A percentile compares a stretch with the other conserved stretches of the same genome.
Evolutionary conservation across 441 rosid genomes (phyloP).

Genomic region (Corymbia calophylla): DNA sequence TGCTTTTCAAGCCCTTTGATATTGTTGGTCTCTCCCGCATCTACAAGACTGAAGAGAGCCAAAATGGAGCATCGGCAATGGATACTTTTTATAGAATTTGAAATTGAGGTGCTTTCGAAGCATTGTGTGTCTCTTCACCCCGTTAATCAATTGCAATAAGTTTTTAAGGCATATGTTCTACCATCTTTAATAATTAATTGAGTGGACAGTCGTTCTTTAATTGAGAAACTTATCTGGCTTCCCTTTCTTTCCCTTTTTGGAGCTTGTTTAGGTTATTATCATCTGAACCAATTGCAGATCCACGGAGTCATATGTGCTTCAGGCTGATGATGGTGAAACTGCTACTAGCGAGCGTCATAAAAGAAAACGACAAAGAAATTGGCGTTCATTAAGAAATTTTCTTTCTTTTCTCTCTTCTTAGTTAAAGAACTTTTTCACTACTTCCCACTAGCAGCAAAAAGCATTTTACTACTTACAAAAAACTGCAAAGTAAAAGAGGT

Average conservation of each 20-base stretch:
- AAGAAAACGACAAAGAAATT: background rate
- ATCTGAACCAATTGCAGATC: background rate
- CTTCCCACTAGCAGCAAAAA: background rate
- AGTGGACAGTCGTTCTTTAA: background rate
- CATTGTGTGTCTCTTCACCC: background rate
- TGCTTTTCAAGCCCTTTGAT: constrained; percentile 14
- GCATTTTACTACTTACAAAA: background rate
- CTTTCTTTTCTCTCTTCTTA: background rate
- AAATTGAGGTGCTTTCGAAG: background rate
- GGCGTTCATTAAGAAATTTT: background rate
- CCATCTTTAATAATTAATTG: background rate
- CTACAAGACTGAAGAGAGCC: background rate
- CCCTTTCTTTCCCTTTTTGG: background rate
- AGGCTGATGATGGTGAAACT: background rate
- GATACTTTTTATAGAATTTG: background rate
- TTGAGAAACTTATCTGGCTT: background rate
- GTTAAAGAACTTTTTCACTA: background rate
- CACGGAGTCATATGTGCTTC: background rate
- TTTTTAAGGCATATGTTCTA: background rate
- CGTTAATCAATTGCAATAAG: background rate
- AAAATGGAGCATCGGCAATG: background rate
- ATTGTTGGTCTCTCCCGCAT: constrained; percentile 6
- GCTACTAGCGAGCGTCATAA: background rate
- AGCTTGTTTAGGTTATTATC: background rate
- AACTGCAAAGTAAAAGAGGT: background rate